phyloP scores from a whole-genome alignment of 2,329 filamentous ascomycete genomes.

The Curvularia spicifera region DNA sequence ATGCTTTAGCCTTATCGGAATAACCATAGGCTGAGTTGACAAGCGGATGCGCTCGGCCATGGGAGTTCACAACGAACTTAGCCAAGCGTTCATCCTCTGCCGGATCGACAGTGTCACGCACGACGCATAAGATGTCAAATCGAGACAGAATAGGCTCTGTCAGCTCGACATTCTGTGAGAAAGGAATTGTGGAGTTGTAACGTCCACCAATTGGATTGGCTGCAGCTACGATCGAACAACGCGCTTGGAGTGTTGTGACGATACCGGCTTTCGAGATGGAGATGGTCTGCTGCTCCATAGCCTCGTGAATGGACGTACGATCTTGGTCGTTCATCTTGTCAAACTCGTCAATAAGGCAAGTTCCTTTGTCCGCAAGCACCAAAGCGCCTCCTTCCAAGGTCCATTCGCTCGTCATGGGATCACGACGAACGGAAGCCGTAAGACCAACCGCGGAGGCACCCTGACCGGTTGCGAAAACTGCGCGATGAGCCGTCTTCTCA shows the following conservation, averaged over 20 bases:
- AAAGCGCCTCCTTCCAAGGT: conserved; percentile 94
- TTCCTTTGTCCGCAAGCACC: conserved; percentile 92
- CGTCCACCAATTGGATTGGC: conserved; percentile 96
- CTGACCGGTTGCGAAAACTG: conserved; percentile 96
- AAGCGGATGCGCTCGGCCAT: conserved; percentile 83
- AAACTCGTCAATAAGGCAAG: conserved; percentile 97
- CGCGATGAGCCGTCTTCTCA: conserved; percentile 94
- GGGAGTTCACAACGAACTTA: conserved; percentile 92
- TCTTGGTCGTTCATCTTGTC: conserved; percentile 99
- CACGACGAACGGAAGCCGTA: conserved; percentile 92
- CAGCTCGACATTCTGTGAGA: conserved; percentile 93
- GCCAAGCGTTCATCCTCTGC: conserved; percentile 90
- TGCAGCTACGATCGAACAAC: conserved; percentile 94
- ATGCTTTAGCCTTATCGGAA: conserved; percentile 31
- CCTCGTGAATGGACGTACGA: conserved; percentile 96
- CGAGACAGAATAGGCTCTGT: conserved; percentile 97
- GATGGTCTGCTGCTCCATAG: conserved; percentile 99
- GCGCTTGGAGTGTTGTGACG: conserved; percentile 93
- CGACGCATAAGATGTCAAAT: conserved; percentile 96
- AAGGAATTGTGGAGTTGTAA: conserved; percentile 95
- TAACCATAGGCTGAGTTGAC: conserved; percentile 47
- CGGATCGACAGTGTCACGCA: conserved; percentile 93
- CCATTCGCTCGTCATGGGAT: conserved; percentile 96
- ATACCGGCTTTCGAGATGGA: conserved; percentile 99
- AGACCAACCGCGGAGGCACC: conserved; percentile 97